phyloP scores from a whole-genome alignment of 2,329 filamentous ascomycete species.

The Hirsutella minnesotensis region DNA sequence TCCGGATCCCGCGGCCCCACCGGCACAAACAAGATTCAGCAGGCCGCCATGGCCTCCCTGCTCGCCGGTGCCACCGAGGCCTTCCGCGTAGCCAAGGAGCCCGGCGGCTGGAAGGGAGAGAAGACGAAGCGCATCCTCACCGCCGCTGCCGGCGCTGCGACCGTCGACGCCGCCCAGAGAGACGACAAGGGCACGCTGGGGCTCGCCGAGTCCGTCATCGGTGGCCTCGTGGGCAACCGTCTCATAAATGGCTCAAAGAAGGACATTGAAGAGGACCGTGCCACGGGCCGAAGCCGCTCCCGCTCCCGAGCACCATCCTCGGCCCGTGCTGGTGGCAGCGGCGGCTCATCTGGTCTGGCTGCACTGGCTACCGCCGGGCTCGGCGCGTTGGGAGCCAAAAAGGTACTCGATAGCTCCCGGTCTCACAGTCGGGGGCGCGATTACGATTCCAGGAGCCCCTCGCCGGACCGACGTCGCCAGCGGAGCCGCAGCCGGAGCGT shows the following conservation, averaged over 20 bases:
- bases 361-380: slow-evolving; percentile 51
- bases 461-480: slow-evolving; percentile 30
- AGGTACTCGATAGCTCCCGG: slow-evolving; percentile 43
- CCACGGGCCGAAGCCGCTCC: slow-evolving; percentile 54
- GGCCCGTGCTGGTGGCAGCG: slow-evolving; percentile 27
- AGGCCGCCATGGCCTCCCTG: slow-evolving; percentile 83
- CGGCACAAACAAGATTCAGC: slow-evolving; percentile 52
- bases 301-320: slow-evolving; percentile 52
- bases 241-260: slow-evolving; percentile 69
- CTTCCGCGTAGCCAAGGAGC: slow-evolving; percentile 79
- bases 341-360: slow-evolving; percentile 41
- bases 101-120: slow-evolving; percentile 78
- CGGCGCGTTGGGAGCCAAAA: slow-evolving; percentile 50
- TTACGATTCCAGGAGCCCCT: slow-evolving; percentile 28
- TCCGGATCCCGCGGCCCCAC: slow-evolving; percentile 35
- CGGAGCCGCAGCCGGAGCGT: slow-evolving; percentile 51
- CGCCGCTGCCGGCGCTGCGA: slow-evolving; percentile 73
- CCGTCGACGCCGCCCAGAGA: slow-evolving; percentile 68
- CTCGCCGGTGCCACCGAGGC: slow-evolving; percentile 86
- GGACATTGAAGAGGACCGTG: slow-evolving; percentile 49
- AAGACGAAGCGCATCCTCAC: slow-evolving; percentile 89
- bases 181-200: slow-evolving; percentile 70
- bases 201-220: slow-evolving; percentile 75
- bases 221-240: slow-evolving; percentile 76
- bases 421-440: slow-evolving; percentile 39